Percentiles rank a stretch among this genome's conserved stretches.
Evolutionary conservation across 2,329 filamentous ascomycete species (phyloP).

Genomic region (Diaporthe sp.): DNA sequence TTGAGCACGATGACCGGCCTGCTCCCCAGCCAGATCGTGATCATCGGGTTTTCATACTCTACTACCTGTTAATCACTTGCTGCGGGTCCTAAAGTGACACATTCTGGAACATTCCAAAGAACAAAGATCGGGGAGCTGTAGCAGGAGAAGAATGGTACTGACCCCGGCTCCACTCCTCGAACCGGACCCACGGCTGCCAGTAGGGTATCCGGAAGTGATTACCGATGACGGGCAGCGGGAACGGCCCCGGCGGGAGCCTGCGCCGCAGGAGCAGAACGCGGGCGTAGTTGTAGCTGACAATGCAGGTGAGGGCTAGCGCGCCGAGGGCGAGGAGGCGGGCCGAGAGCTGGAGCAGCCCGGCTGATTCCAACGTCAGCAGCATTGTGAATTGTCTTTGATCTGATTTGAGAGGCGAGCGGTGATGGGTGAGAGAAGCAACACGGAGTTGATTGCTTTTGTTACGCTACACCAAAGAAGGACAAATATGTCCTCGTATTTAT

Average conservation of each 20-base stretch:
- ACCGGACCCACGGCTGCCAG: constrained; percentile 11
- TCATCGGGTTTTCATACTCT: constrained; percentile 27
- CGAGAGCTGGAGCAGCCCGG: neutral
- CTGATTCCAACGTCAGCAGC: constrained; percentile 5
- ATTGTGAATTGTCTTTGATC: neutral
- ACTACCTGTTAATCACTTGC: no score
- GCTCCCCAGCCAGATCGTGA: constrained; percentile 30
- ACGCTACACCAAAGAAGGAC: neutral
- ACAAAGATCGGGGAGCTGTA: no score
- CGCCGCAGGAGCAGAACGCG: constrained; percentile 27
- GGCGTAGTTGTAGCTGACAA: constrained; percentile 9
- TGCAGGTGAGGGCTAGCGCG: constrained; percentile 7
- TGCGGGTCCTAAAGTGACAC: no score
- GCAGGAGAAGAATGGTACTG: no score
- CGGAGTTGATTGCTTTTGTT: neutral
- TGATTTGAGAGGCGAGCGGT: neutral
- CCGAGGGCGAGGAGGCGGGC: neutral
- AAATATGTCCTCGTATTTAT: neutral
- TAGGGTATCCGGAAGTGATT: constrained; percentile 6
- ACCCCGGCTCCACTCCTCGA: constrained; percentile 24
- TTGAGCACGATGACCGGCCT: constrained; percentile 16
- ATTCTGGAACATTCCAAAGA: no score
- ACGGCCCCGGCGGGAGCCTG: constrained; percentile 23
- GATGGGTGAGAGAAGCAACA: neutral
- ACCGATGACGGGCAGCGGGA: constrained; percentile 28